Base-by-base conservation (phyloP, 805 yeast genomes). In the Jamesozyma gamospora region DNA sequence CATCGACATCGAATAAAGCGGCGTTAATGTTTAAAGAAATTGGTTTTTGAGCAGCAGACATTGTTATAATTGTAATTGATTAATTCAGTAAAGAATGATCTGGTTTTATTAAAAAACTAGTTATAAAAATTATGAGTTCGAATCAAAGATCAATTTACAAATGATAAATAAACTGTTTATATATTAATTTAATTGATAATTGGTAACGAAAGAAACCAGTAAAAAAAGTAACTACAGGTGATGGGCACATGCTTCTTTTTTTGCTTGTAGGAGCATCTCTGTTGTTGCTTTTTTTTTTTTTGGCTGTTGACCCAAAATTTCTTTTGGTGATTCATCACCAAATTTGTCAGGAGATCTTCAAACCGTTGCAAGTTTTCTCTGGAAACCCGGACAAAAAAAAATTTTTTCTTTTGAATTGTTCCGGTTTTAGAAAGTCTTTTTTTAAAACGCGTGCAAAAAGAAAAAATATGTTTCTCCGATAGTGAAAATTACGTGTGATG, bases 1-100 rank as follows among this genome's bases (percentile, higher is more conserved):
- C 95, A 59, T 85, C 95, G 39, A 87, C 77, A 64, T 85, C 95
- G 63, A 85, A 85, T 46, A 82, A 72, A 47, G 72, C 65, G 30
- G 75, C 75, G 49, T 69, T 60, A 36, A 69, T 62, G 36, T 57
- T 58, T 26, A 65, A 42, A 38, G 57, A 52, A 35, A 59, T 41
- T 35, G 63, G 60, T 50, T 55, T 50, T 30, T 53, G 44, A 36
- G 55, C 50, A 44, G 45, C 43, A 49, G 53, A 46, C 56, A 52
- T 52, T 39, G 8, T 39, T 28, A 14, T 38, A 15, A 14, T 34
- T 36, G 28, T 36, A 13, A 18, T 19, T 32, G 28, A 18, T 19
- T 19, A 15, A 32, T 21, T 21, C 16, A 4, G 12, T 21, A 21
- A 18, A 17, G 27, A 32, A 32, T 19, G 17, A 9, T 13, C 17